Evolutionary conservation across 2,329 filamentous ascomycete species (phyloP), one percentile per base, ranked within the genome.

Genomic region (Graphium sp.): DNA sequence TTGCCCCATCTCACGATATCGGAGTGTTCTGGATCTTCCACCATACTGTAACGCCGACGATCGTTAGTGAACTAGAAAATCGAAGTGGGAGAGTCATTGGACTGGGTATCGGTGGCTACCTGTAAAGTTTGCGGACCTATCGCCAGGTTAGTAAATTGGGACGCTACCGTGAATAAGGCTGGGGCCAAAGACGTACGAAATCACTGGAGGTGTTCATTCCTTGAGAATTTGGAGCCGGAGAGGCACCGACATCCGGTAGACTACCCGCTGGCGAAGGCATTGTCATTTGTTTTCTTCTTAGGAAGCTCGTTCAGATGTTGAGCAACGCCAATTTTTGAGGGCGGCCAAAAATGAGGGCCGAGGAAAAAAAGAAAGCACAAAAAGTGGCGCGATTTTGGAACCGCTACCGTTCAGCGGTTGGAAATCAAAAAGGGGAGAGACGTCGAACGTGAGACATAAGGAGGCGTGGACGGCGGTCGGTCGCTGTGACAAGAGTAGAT

Each of bases 91-190:
- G 15, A 17, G 15, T 20, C 11, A 17, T 19, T 9, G 14, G n/a
- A 24, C 28, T 16, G 31, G 23, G 24, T 25, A 30, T 26, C 38
- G 30, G 32, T 37, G 54, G 66, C 56, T 74, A 95, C 87, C 93
- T 92, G 67, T 94, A 95, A 39, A 95, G 63, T 59, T 95, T 95
- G 62, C 87, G 84, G 58, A 95, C 85, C 85, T 94, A 41, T 29
- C 38, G 25, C 28, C 30, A 24, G 33, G 37, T 53, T 43, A 53
- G 44, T 38, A 32, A 38, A 34, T 17, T 32, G 14, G 29, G 32
- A 27, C 15, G 22, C 22, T 20, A 18, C 26, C 23, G 24, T 27
- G 22, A 26, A 12, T 22, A 31, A 29, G 9, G 10, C 11, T 12
- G 24, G 30, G 14, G 26, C 22, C 16, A 25, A 30, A 35, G 33